These are phyloP conservation scores for Saccharomycopsis hybrid DNA, from an alignment of 1,139 yeast genomes.

Conservation along the genomic window DNA sequence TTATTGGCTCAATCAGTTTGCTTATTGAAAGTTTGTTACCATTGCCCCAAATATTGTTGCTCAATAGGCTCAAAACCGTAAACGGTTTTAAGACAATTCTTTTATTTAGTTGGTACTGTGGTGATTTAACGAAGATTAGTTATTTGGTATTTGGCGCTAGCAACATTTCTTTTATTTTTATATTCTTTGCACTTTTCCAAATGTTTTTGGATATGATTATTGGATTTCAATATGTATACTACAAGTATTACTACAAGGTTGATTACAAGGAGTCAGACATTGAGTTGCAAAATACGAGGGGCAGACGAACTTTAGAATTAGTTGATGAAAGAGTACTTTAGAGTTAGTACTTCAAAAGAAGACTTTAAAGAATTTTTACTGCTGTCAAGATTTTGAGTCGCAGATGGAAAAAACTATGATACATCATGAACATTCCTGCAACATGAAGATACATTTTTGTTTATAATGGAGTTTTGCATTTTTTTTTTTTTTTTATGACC, in stretches of 20 bases:
- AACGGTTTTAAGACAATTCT: constrained; percentile 75
- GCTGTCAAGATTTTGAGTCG: too few species aligned
- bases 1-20: constrained; percentile 66
- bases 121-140: constrained; percentile 72
- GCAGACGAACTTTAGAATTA: constrained; percentile 1
- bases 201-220: constrained; percentile 70
- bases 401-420: too few species aligned
- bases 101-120: constrained; percentile 80
- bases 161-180: constrained; percentile 60
- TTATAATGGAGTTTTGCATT: too few species aligned
- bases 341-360: too few species aligned
- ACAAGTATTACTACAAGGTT: constrained; percentile 32
- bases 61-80: constrained; percentile 60
- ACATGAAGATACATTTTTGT: too few species aligned
- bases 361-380: too few species aligned
- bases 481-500: too few species aligned
- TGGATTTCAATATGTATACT: constrained; percentile 67
- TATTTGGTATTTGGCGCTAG: constrained; percentile 69
- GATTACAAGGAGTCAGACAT: constrained; percentile 15
- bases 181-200: constrained; percentile 76
- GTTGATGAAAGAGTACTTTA: too few species aligned
- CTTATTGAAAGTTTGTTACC: constrained; percentile 80
- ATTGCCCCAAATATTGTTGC: constrained; percentile 74
- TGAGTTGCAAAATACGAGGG: constrained; percentile 4
- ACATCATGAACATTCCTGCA: too few species aligned